Base-by-base conservation (phyloP, 2,329 filamentous ascomycete species). In the Beauveria varroae region DNA sequence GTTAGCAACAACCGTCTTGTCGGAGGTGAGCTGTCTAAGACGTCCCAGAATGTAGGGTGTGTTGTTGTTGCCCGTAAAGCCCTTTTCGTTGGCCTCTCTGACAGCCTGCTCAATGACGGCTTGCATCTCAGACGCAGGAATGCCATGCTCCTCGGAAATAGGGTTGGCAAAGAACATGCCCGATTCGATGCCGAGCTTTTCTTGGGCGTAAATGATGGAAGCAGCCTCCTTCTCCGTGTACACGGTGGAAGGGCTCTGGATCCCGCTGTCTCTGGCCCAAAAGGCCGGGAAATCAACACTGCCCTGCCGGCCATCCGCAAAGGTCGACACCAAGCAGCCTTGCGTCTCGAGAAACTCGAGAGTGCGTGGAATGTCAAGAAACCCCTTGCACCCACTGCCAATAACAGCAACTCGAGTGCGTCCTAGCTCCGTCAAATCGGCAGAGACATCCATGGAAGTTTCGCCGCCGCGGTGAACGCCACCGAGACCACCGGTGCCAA, bases 381-480 rank as follows among this genome's bases (percentile, higher is more conserved):
- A 98, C 64, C 93, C 95, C 77, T 99, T 99, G 77, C 91, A 96
- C 16, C 95, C 95, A 65, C 90, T 91, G 73, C 88, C 90, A 57
- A 99, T 80, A 2, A 99, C 93, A 28, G 93, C 88, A 57, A 99
- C 88, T 12, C 90, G 86, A 8, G 93, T 97, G 62, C 92, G 84
- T 18, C 95, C 93, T 56, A 99, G 84, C 79, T 98, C 95, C 4
- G 91, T 97, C 63, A 99, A 81, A 75, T 99, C 95, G 46, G 95
- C 93, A 63, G 93, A 98, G 64, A 99, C 85, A 72, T 99, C 95
- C 86, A 98, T 88, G 8, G 89, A 90, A 66, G 82, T 82, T 72
- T 97, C 88, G 53, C 87, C 95, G 59, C 91, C 93, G 50, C 93
- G 86, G 74, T 99, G 95, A 26, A 99, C 95, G 63, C 95, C 95